These are phyloP conservation scores for Suillus occidentalis DNA, from an alignment of 768 basidiomycete genomes.

Conservation along the genomic window DNA sequence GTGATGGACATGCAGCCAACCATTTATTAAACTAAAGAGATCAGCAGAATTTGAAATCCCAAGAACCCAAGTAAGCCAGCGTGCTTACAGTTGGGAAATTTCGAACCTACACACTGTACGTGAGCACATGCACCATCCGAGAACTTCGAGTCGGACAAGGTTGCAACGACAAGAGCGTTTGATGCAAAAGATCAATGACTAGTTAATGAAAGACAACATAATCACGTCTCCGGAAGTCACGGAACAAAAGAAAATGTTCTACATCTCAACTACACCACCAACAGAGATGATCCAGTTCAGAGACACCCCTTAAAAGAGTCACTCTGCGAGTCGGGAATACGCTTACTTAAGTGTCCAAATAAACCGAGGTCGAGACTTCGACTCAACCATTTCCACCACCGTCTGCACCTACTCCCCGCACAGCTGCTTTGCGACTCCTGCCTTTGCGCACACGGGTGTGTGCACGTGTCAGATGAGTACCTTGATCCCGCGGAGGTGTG, in stretches of 20 bases:
- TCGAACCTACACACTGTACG: no score
- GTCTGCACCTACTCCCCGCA: slow-evolving; percentile 31
- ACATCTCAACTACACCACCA: neutral
- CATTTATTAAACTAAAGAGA: no score
- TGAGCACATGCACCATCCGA: no score
- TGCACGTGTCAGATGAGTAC: slow-evolving; percentile 3
- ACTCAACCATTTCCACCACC: slow-evolving; percentile 10
- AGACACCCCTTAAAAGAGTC: neutral
- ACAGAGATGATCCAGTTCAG: neutral
- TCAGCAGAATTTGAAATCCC: no score
- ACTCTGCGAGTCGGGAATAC: neutral
- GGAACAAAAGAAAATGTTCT: neutral
- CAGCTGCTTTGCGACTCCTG: slow-evolving; percentile 35
- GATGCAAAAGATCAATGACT: no score
- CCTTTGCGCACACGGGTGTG: slow-evolving; percentile 31
- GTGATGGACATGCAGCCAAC: no score
- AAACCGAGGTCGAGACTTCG: neutral
- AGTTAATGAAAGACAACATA: neutral
- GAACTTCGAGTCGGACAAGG: no score
- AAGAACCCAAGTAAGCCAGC: no score
- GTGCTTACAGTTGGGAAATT: no score
- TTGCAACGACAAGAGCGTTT: no score
- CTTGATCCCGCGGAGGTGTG: slow-evolving; percentile 25
- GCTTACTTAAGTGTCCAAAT: neutral
- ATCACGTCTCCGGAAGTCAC: neutral